Percentiles rank a stretch among this genome's conserved stretches.
Conservation (phyloP, 2,329 filamentous ascomycete genomes). For the Clonostachys byssicola region DNA sequence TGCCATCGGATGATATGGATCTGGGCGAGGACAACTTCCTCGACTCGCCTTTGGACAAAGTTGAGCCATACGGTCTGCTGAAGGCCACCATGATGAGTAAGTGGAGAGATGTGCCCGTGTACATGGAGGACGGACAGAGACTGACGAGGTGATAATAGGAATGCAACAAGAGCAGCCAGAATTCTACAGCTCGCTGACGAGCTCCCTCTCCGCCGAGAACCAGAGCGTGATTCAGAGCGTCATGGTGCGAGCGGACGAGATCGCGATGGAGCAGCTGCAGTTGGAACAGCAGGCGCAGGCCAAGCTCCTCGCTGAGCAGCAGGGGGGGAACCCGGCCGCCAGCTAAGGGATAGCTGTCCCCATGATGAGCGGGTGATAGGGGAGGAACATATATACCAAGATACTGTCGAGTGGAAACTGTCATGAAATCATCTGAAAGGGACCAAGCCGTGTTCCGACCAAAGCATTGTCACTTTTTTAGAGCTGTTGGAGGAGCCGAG, state of each 20-base stretch:
- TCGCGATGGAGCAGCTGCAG: conserved; percentile 16
- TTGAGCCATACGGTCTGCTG: conserved; percentile 92
- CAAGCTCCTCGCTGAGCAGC: neutral
- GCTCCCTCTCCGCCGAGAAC: conserved; percentile 75
- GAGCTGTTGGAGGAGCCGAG: neutral
- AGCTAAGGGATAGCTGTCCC: too few relatives aligned
- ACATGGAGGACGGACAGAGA: neutral
- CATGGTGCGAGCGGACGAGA: conserved; percentile 56
- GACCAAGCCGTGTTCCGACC: too few relatives aligned
- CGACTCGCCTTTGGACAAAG: conserved; percentile 90
- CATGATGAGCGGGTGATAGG: too few relatives aligned
- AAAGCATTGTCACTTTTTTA: too few relatives aligned
- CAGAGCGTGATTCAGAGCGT: conserved; percentile 76
- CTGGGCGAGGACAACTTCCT: conserved; percentile 90
- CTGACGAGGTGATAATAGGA: conserved; percentile 40
- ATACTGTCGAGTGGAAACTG: too few relatives aligned
- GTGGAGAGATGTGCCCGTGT: conserved; percentile 25
- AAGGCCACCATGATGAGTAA: conserved; percentile 76
- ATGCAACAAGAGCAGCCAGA: conserved; percentile 89
- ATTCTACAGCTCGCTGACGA: conserved; percentile 77
- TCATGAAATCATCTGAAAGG: too few relatives aligned
- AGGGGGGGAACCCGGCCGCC: neutral
- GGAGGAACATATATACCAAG: too few relatives aligned
- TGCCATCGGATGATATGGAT: conserved; percentile 69
- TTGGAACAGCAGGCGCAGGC: neutral